A percentile compares a stretch with the other conserved stretches of the same genome.
phyloP scores from a whole-genome alignment of 495 filamentous ascomycete genomes.

The Penicillium ochrochloron region DNA sequence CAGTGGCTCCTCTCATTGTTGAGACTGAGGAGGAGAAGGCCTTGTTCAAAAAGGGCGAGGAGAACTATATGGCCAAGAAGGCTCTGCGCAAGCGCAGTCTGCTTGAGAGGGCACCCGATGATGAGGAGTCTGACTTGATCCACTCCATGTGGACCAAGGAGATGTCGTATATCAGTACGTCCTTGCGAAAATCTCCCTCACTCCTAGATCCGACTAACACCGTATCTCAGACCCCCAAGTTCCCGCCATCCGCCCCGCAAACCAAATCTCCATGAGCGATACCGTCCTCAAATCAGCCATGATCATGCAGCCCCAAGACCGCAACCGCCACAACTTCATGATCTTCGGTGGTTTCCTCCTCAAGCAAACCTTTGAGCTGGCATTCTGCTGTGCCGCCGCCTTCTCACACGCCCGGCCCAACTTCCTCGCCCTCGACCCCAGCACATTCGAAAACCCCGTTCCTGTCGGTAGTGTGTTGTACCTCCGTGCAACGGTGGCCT shows the following conservation, averaged over 20 bases:
- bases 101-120: slow-evolving; percentile 73
- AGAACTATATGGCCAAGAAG: slow-evolving; percentile 77
- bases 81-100: slow-evolving; percentile 64
- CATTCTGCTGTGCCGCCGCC: slow-evolving; percentile 85
- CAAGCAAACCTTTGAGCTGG: slow-evolving; percentile 81
- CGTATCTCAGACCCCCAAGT: slow-evolving; percentile 59
- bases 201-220: slow-evolving; percentile 6
- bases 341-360: slow-evolving; percentile 87
- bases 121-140: slow-evolving; percentile 76
- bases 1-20: slow-evolving; percentile 61
- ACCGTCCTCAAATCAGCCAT: slow-evolving; percentile 70
- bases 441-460: slow-evolving; percentile 82
- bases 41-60: slow-evolving; percentile 71
- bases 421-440: slow-evolving; percentile 78
- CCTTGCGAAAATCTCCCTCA: neutral
- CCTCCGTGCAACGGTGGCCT: slow-evolving; percentile 75
- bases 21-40: slow-evolving; percentile 74
- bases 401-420: slow-evolving; percentile 76
- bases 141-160: slow-evolving; percentile 81
- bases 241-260: slow-evolving; percentile 59
- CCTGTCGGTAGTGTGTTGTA: slow-evolving; percentile 85
- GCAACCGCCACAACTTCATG: slow-evolving; percentile 87
- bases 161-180: slow-evolving; percentile 63
- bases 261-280: slow-evolving; percentile 68
- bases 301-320: slow-evolving; percentile 89